Percentiles rank a stretch among this genome's conserved stretches.
Evolutionary conservation across 75 land plant genomes (phyloP).

Genomic region (Adiantum capillusveneris): DNA sequence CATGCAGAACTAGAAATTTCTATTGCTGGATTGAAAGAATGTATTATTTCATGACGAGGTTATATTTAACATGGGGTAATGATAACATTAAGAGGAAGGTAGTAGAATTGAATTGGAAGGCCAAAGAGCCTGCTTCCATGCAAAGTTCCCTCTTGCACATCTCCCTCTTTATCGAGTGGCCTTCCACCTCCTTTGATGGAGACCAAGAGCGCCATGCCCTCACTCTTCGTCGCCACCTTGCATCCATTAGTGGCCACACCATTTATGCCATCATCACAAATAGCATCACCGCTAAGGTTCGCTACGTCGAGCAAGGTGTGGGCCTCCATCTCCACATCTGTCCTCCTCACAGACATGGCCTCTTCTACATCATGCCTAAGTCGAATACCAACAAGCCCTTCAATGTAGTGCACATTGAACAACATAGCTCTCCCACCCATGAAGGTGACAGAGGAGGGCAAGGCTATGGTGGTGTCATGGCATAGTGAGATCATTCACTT

Average conservation of each 20-base stretch:
- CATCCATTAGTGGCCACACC: conserved; percentile 58
- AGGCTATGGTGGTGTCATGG: conserved; percentile 73
- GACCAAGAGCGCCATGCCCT: conserved; percentile 94
- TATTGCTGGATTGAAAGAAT: too few relatives aligned
- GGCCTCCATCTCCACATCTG: conserved; percentile 30
- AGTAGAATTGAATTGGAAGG: too few relatives aligned
- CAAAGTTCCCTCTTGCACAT: conserved; percentile 44
- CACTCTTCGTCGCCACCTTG: conserved; percentile 61
- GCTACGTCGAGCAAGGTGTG: too few relatives aligned
- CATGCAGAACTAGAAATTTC: too few relatives aligned
- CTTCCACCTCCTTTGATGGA: conserved; percentile 60
- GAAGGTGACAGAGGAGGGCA: conserved; percentile 30
- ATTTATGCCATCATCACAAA: conserved; percentile 60
- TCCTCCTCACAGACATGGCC: conserved; percentile 22
- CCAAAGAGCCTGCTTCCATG: too few relatives aligned
- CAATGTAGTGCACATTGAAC: conserved; percentile 79
- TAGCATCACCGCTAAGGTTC: conserved; percentile 34
- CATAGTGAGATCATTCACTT: conserved; percentile 84
- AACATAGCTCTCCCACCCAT: conserved; percentile 86
- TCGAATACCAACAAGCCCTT: conserved; percentile 42
- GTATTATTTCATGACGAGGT: too few relatives aligned
- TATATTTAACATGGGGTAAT: too few relatives aligned
- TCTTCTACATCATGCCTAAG: conserved; percentile 43
- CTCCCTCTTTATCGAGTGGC: conserved; percentile 91
- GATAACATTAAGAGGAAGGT: too few relatives aligned